Evolutionary conservation across 164 flowering plant species (phyloP).

Genomic region (grape (Vitis vinifera)): DNA sequence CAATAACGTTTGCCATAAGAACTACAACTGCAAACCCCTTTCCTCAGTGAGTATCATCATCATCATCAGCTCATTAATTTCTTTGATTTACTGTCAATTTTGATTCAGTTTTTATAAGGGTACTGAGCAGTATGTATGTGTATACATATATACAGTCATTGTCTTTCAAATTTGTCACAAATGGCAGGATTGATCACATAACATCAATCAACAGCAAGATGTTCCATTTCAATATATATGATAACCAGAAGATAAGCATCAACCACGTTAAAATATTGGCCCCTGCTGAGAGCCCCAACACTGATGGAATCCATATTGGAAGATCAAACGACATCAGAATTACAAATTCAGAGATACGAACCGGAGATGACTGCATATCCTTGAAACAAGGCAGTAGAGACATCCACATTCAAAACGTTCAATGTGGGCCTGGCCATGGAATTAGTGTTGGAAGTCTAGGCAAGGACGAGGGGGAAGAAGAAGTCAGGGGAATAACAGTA

Average conservation of each 20-base stretch:
- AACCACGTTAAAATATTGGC: slow-evolving; percentile 21
- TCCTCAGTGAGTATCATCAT: slow-evolving; percentile 19
- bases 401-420: too few species aligned
- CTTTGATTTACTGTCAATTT: background rate
- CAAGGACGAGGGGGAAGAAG: too few species aligned
- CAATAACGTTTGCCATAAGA: slow-evolving; percentile 17
- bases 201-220: slow-evolving; percentile 27
- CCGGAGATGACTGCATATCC: slow-evolving; percentile 55
- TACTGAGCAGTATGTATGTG: background rate
- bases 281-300: slow-evolving; percentile 46
- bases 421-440: too few species aligned
- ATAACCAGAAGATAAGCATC: slow-evolving; percentile 8
- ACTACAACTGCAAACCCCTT: slow-evolving; percentile 18
- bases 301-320: slow-evolving; percentile 56
- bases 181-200: slow-evolving; percentile 11
- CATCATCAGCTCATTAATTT: background rate
- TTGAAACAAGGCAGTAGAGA: too few species aligned
- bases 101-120: background rate
- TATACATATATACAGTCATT: slow-evolving; percentile 14
- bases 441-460: too few species aligned
- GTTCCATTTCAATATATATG: slow-evolving; percentile 22
- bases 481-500: too few species aligned
- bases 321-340: slow-evolving; percentile 19
- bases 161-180: slow-evolving; percentile 20
- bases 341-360: slow-evolving; percentile 20